These are phyloP conservation scores for Colletotrichum phormii DNA, from an alignment of 2,329 filamentous ascomycete genomes.

Conservation along the genomic window DNA sequence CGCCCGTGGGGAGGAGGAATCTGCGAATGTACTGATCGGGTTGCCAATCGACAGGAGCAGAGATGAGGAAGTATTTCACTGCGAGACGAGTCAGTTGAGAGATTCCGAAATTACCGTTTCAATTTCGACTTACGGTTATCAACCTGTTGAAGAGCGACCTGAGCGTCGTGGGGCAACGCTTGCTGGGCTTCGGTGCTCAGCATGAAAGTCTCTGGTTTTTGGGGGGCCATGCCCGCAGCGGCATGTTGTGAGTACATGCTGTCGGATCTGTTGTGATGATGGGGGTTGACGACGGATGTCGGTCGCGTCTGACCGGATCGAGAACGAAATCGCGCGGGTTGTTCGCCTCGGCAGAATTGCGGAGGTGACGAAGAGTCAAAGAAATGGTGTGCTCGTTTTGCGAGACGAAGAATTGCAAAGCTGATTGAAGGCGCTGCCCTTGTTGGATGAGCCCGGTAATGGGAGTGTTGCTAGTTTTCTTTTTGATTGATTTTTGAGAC, in stretches of 20 bases:
- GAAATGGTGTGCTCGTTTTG: not conserved
- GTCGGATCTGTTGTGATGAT: slow-evolving; percentile 33
- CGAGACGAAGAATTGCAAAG: slow-evolving; percentile 13
- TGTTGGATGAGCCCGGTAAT: slow-evolving; percentile 17
- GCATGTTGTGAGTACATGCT: slow-evolving; percentile 86
- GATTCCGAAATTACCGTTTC: not conserved
- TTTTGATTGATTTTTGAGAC: slow-evolving; percentile 28
- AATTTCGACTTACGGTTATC: slow-evolving; percentile 83
- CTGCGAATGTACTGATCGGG: slow-evolving; percentile 96
- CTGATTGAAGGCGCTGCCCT: slow-evolving; percentile 39
- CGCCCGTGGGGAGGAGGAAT: slow-evolving; percentile 94
- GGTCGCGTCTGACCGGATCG: slow-evolving; percentile 38
- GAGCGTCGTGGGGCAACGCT: slow-evolving; percentile 93
- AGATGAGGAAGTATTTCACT: slow-evolving; percentile 99
- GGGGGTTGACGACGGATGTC: slow-evolving; percentile 34
- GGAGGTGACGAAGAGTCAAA: slow-evolving; percentile 20
- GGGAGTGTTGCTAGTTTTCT: slow-evolving; percentile 10
- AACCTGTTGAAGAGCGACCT: slow-evolving; percentile 97
- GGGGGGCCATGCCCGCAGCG: slow-evolving; percentile 85
- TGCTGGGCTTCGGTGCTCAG: slow-evolving; percentile 97
- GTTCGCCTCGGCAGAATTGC: slow-evolving; percentile 14
- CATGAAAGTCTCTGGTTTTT: slow-evolving; percentile 99
- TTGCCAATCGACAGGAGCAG: slow-evolving; percentile 97
- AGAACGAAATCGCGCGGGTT: slow-evolving; percentile 12
- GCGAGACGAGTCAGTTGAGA: slow-evolving; percentile 41